Evolutionary conservation across 257 asterid genomes (phyloP), one percentile per base, ranked within the genome.

Genomic region (Lavandula angustifolia): DNA sequence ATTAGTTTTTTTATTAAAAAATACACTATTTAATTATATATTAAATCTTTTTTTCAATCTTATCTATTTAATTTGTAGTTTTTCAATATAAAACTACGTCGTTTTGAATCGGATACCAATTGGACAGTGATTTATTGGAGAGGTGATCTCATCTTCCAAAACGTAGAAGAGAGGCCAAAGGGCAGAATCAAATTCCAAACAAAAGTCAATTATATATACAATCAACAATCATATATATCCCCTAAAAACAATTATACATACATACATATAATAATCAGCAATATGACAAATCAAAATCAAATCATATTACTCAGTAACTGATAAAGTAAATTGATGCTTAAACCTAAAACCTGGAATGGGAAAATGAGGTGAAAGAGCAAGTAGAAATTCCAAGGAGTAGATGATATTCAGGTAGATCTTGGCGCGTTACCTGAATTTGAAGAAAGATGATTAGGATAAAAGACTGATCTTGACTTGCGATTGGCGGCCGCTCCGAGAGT

Each of bases 371-470:
- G 11, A 29, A 44, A 3, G 4, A 53, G 9, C 3, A 55, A 17
- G 54, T 4, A 41, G 67, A 42, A 38, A 53, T 13, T 51, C 6
- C 12, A 6, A 66, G 64, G 48, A 33, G 33, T 0, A 8, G 46
- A 40, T 40, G 60, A 51, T 11, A 32, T n/a, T 37, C 12, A 27
- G 38, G 38, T n/a, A 31, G 41, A 74, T 29, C 48, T 57, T 13
- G 54, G 66, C 13, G 62, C 40, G 11, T 32, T 72, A 81, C 86
- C 83, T 81, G 69, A 60, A 47, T 44, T 73, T 53, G n/a, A 59
- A 70, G 63, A 62, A 22, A 29, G 52, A 51, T 12, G 38, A 32
- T 12, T 12, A 51, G 14, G 58, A 65, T 71, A 40, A 32, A 13
- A 16, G 35, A 55, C 71, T 35, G 14, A 57, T 67, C 52, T 42